phyloP scores from a whole-genome alignment of 1,284 basidiomycete genomes.

The Golubevia pallescens region DNA sequence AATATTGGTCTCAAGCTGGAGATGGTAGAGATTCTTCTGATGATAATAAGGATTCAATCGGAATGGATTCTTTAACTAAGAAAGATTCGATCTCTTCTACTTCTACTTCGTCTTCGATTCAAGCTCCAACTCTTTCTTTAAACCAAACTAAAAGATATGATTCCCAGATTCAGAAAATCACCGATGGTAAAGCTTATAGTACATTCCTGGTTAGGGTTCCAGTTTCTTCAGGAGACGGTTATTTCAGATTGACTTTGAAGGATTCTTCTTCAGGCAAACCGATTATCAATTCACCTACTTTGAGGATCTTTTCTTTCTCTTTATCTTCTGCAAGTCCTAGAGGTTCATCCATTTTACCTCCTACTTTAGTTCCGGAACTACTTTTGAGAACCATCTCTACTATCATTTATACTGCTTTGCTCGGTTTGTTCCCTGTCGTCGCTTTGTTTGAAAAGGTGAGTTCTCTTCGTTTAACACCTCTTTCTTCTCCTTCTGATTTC shows the following conservation, averaged over 20 bases:
- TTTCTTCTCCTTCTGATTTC: too few species aligned
- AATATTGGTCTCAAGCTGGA: slow-evolving; percentile 25
- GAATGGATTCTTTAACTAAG: too few species aligned
- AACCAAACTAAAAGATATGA: not conserved
- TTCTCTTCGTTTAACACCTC: too few species aligned
- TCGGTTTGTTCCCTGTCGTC: slow-evolving; percentile 43
- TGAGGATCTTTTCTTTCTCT: slow-evolving; percentile 40
- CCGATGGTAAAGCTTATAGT: slow-evolving; percentile 14
- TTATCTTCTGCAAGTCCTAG: slow-evolving; percentile 41
- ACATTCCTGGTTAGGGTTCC: slow-evolving; percentile 39
- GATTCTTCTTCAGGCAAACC: slow-evolving; percentile 2
- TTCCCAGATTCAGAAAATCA: not conserved
- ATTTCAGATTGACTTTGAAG: slow-evolving; percentile 30
- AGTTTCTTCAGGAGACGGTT: slow-evolving; percentile 37
- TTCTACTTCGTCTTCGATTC: not conserved
- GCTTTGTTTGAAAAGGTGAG: slow-evolving; percentile 29
- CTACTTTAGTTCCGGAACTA: slow-evolving; percentile 41
- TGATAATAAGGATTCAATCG: too few species aligned
- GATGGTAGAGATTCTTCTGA: slow-evolving; percentile 11
- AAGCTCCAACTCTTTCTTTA: not conserved
- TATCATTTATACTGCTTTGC: slow-evolving; percentile 27
- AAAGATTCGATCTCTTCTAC: not conserved
- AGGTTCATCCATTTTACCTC: slow-evolving; percentile 37
- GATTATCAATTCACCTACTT: slow-evolving; percentile 29
- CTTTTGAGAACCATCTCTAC: slow-evolving; percentile 27